Conservation (phyloP, 208 protist genomes). For the Wallacemonas sp. region DNA sequence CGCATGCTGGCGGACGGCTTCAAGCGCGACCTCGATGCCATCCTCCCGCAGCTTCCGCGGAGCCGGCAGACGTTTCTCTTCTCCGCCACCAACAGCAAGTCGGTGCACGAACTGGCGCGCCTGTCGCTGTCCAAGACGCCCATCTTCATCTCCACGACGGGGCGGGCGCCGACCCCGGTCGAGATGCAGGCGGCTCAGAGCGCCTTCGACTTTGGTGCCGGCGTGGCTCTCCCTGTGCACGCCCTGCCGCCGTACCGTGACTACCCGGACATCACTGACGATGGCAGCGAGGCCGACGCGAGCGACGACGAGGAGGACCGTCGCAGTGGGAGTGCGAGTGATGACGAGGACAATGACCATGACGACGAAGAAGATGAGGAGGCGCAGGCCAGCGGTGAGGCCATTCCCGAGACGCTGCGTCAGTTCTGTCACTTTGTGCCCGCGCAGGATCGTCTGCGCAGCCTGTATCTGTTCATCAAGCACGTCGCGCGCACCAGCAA, state of each 20-base stretch:
- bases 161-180: constrained; percentile 37
- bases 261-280: constrained; percentile 27
- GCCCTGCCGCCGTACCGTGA: constrained; percentile 54
- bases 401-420: constrained; percentile 77
- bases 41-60: constrained; percentile 86
- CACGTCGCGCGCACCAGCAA: constrained; percentile 95
- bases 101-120: constrained; percentile 86
- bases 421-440: constrained; percentile 85
- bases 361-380: constrained; percentile 19
- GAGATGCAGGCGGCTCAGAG: background rate
- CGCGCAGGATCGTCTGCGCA: constrained; percentile 64
- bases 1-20: constrained; percentile 99
- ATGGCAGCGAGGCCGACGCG: constrained; percentile 7
- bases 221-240: constrained; percentile 16
- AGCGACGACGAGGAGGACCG: constrained; percentile 22
- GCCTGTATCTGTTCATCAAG: constrained; percentile 97
- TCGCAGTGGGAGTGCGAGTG: background rate
- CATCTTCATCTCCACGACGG: constrained; percentile 85
- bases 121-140: constrained; percentile 94
- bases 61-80: constrained; percentile 98
- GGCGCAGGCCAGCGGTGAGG: constrained; percentile 26
- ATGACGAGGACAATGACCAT: background rate
- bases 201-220: constrained; percentile 6
- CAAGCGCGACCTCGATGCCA: constrained; percentile 96
- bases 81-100: constrained; percentile 96